Percentiles rank a stretch among this genome's conserved stretches.
Conservation (phyloP, 257 asterid genomes). For the Nyctanthes arbortristis region DNA sequence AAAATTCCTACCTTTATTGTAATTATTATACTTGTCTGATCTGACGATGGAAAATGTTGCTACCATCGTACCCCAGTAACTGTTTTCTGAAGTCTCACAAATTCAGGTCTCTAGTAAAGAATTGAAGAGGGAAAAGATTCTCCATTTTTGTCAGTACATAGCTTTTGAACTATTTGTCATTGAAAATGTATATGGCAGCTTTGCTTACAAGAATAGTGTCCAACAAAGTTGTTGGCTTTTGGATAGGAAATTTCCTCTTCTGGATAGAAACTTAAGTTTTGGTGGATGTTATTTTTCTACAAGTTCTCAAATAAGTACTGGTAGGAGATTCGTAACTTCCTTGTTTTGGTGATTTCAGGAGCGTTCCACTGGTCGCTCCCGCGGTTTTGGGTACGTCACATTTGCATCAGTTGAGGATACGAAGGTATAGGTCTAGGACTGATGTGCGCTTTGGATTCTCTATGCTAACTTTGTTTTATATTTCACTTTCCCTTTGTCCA, state of each 20-base stretch:
- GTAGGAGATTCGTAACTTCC: constrained; percentile 20
- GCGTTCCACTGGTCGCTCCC: constrained; percentile 91
- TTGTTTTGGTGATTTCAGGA: constrained; percentile 59
- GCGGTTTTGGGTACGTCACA: constrained; percentile 97
- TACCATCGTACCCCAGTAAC: neutral
- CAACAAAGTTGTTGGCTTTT: neutral
- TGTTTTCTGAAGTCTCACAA: neutral
- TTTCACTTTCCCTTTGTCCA: neutral
- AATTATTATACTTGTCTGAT: neutral
- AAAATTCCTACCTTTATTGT: neutral
- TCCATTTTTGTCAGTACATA: neutral
- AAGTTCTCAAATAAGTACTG: neutral
- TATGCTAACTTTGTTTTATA: constrained; percentile 5
- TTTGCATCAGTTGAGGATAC: constrained; percentile 81
- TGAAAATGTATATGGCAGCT: neutral
- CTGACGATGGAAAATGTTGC: neutral
- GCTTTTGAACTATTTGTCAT: neutral
- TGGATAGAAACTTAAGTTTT: neutral
- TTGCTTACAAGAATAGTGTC: neutral
- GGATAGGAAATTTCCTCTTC: neutral
- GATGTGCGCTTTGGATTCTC: constrained; percentile 19
- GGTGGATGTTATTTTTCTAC: neutral
- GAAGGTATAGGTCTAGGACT: constrained; percentile 48
- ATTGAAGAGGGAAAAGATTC: neutral
- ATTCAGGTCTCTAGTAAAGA: neutral